Base-by-base conservation (phyloP, 345 rosid species). In the Gossypium raimondii region DNA sequence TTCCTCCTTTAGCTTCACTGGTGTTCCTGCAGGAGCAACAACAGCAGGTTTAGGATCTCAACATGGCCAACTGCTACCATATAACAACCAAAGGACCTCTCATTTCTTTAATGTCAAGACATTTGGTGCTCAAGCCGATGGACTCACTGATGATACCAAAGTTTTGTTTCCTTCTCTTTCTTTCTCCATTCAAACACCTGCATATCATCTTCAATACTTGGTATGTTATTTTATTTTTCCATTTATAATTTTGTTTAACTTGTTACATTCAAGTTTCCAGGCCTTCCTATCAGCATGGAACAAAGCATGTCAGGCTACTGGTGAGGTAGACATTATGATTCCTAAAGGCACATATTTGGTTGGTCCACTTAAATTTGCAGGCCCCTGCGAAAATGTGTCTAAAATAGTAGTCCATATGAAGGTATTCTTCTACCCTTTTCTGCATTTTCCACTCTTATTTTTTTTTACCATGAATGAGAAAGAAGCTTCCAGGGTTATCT, bases 81-180 rank as follows among this genome's bases (percentile, higher is more conserved):
- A 47, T 18, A 3, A 63, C 63, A 43, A 52, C 38, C 75, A 57
- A 75, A 66, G 16, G n/a, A 78, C 52, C 67, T 73, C 79, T 22
- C 29, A 47, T 65, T 10, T 59, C 45, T 61, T 80, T 0, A 48
- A 80, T 73, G 81, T 82, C 53, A 76, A 22, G 72, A 73, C 65
- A 62, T 75, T 80, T 4, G 83, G 78, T 38, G 83, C 85, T 1
- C 75, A 67, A 27, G 87, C 82, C 11, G 72, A 84, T 78, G 83
- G 83, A 51, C 25, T 18, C 2, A 78, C 83, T 13, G 83, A 82
- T 43, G 75, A 82, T 72, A 17, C 24, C 78, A 45, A 60, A 60
- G 86, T 81, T 64, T 65, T 34, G 81, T 45, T 22, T 74, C 75
- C 34, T 45, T 38, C 41, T 34, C 41, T 34, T 34, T 20, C 17